Base-by-base conservation (phyloP, 2,329 filamentous ascomycete genomes). In the Aspergillus sp. region DNA sequence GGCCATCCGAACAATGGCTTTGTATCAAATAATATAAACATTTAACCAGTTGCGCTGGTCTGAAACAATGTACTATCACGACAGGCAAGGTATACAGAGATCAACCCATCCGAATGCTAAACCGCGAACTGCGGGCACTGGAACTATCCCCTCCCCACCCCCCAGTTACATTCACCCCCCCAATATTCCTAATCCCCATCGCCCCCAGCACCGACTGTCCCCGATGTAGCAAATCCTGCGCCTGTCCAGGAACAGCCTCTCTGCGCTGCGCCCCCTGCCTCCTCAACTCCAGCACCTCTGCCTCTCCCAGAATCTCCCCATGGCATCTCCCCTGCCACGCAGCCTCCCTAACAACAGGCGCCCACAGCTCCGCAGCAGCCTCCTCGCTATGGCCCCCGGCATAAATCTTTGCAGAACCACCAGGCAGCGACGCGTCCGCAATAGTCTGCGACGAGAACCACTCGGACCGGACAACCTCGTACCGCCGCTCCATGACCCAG, bases 401-500 rank as follows among this genome's bases (percentile, higher is more conserved):
- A 19, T 73, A 72, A 19, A 58, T 52, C 21, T 62, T 67, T 1
- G 37, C 17, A 4, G 62, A 25, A 0, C 62, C 61, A 3, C 23
- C 37, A 5, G 51, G 47, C 0, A 14, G 21, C 12, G 39, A 27
- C 3, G 35, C 17, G 9, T 58, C 56, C 2, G 37, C 8, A 3
- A 62, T 58, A 2, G 52, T 49, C 2, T 67, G 65, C 2, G 66
- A 66, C 1, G 71, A 67, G 50, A 70, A 64, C 70, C 74, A 75
- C 12, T 63, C 61, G 2, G 70, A 68, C 4, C 63, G 59, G 12
- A 70, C 68, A 2, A 75, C 59, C 17, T 73, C 70, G 47, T 76
- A 76, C 1, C 70, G 69, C 35, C 67, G 70, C 52, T 77, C 74
- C 33, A 76, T 57, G 2, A 76, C 52, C 62, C 69, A 70, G 41